These are phyloP conservation scores for Daldinia concentrica DNA, from an alignment of 495 filamentous ascomycete genomes.

Conservation along the genomic window DNA sequence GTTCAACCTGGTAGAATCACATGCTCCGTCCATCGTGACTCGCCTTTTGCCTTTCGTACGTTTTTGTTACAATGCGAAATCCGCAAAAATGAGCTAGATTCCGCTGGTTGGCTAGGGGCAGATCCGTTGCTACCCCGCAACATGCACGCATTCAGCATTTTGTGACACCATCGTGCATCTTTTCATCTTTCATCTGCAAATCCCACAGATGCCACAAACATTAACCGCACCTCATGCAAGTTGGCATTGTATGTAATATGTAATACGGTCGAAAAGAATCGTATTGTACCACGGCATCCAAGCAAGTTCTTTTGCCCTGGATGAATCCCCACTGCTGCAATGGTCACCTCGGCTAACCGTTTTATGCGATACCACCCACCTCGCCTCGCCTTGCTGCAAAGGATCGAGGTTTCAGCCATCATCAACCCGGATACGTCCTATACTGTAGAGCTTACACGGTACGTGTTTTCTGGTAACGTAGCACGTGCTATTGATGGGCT, in stretches of 20 bases:
- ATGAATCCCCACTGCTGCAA: neutral
- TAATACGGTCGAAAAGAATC: neutral
- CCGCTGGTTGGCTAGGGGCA: slow-evolving; percentile 33
- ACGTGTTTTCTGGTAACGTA: neutral
- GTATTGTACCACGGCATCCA: neutral
- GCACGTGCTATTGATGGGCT: neutral
- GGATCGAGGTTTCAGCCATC: neutral
- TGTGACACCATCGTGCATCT: slow-evolving; percentile 40
- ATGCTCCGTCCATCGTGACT: slow-evolving; percentile 41
- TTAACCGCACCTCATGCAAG: neutral
- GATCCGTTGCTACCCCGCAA: slow-evolving; percentile 44
- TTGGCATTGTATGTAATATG: neutral
- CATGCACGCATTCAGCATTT: slow-evolving; percentile 12
- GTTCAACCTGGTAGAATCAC: slow-evolving; percentile 24
- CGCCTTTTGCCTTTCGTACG: neutral
- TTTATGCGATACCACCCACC: neutral
- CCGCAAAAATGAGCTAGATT: neutral
- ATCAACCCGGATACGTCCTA: neutral
- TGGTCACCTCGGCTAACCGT: neutral
- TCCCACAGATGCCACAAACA: slow-evolving; percentile 4
- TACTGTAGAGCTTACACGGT: neutral
- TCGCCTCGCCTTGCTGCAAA: neutral
- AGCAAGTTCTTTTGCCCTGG: neutral
- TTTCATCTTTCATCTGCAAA: slow-evolving; percentile 22
- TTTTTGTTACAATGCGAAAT: neutral